These are phyloP conservation scores for Chrysoporthe puriensis DNA, from an alignment of 2,329 filamentous ascomycete genomes.

Conservation along the genomic window DNA sequence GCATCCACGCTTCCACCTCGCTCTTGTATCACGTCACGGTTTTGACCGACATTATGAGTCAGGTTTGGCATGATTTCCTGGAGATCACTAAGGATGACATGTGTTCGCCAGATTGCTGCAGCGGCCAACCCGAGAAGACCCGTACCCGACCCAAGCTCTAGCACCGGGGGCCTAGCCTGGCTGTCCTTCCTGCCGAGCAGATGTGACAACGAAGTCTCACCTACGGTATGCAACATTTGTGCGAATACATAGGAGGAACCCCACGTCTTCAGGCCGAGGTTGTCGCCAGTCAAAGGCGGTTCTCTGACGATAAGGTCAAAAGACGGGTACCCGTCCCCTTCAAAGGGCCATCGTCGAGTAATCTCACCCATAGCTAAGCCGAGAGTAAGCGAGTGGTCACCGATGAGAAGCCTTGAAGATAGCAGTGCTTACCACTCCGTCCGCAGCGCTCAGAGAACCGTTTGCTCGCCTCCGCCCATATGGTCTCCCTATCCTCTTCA, in stretches of 20 bases:
- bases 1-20: conserved; percentile 62
- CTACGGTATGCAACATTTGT: conserved; percentile 63
- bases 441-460: conserved; percentile 87
- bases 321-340: conserved; percentile 39
- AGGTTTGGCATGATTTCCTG: conserved; percentile 84
- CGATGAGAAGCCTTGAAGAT: not conserved
- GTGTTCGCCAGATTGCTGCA: conserved; percentile 68
- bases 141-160: conserved; percentile 90
- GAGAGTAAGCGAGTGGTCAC: conserved; percentile 1
- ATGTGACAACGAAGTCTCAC: conserved; percentile 48
- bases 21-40: conserved; percentile 57
- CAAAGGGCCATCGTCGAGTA: conserved; percentile 58
- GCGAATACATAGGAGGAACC: conserved; percentile 86
- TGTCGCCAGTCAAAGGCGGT: conserved; percentile 84
- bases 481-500: conserved; percentile 65
- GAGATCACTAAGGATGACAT: conserved; percentile 80
- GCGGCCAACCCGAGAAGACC: conserved; percentile 89
- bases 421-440: conserved; percentile 58
- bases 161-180: conserved; percentile 43
- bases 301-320: conserved; percentile 78
- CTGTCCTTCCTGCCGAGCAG: conserved; percentile 45
- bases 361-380: conserved; percentile 60
- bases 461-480: conserved; percentile 80
- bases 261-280: conserved; percentile 94
- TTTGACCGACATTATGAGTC: conserved; percentile 70